A percentile compares a stretch with the other conserved stretches of the same genome.
These are phyloP conservation scores for Phalaenopsis equestris DNA, from an alignment of 106 monocot species.

Conservation along the genomic window DNA sequence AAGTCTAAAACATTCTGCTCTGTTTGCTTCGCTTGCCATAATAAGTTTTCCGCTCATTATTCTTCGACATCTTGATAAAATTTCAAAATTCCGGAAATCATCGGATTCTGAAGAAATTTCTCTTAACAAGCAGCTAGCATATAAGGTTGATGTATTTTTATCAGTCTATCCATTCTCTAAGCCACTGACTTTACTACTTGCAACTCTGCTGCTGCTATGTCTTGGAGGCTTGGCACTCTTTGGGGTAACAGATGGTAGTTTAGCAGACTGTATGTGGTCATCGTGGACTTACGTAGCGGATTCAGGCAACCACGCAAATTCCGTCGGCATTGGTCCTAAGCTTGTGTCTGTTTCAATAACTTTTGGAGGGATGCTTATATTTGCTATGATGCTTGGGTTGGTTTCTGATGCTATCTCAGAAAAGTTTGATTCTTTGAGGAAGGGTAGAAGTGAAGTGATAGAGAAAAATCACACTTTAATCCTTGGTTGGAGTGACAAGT, in stretches of 20 bases:
- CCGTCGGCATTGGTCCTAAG: slow-evolving; percentile 50
- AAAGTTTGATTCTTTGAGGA: slow-evolving; percentile 74
- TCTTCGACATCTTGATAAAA: slow-evolving; percentile 43
- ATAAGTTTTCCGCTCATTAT: slow-evolving; percentile 39
- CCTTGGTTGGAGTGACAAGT: slow-evolving; percentile 78
- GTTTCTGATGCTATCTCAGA: slow-evolving; percentile 73
- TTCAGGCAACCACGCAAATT: slow-evolving; percentile 72
- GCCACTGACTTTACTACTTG: slow-evolving; percentile 49
- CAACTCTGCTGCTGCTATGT: slow-evolving; percentile 57
- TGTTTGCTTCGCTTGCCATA: slow-evolving; percentile 40
- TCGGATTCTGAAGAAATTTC: slow-evolving; percentile 52
- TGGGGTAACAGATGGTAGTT: slow-evolving; percentile 59
- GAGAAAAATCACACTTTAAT: slow-evolving; percentile 61
- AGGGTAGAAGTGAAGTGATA: slow-evolving; percentile 72
- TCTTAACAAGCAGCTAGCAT: slow-evolving; percentile 61
- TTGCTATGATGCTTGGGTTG: slow-evolving; percentile 83
- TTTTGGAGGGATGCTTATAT: slow-evolving; percentile 75
- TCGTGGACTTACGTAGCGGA: slow-evolving; percentile 70
- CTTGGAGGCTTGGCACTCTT: slow-evolving; percentile 67
- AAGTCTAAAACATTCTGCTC: slow-evolving; percentile 34
- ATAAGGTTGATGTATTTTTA: slow-evolving; percentile 54
- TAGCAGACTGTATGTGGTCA: slow-evolving; percentile 57
- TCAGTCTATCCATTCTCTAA: slow-evolving; percentile 60
- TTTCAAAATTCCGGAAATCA: slow-evolving; percentile 38
- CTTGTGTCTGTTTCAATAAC: slow-evolving; percentile 59